Conservation (phyloP, 805 yeast species). For the Saccharomyces mikatae region DNA sequence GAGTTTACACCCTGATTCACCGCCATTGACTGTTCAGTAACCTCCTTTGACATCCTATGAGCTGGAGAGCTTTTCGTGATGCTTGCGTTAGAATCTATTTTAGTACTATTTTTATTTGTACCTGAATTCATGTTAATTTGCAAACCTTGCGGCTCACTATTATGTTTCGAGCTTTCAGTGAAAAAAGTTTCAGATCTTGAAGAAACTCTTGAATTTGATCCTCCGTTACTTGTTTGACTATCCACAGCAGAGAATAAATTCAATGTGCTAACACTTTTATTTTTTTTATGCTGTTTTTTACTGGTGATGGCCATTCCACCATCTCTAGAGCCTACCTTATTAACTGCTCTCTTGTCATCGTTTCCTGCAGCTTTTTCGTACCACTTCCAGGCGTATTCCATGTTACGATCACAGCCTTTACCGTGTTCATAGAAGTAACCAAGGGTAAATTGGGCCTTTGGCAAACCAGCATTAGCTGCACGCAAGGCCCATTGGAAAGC, state of each 20-base stretch:
- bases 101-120: background rate
- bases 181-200: background rate
- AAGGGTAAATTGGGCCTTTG: conserved; percentile 79
- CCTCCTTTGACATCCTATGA: background rate
- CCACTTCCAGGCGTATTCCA: conserved; percentile 61
- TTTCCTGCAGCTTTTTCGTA: conserved; percentile 62
- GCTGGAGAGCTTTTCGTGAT: background rate
- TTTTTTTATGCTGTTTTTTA: conserved; percentile 9
- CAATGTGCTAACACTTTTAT: conserved; percentile 17
- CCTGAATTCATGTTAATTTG: background rate
- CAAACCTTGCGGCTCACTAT: background rate
- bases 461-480: conserved; percentile 67
- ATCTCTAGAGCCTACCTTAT: conserved; percentile 22
- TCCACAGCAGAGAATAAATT: conserved; percentile 15
- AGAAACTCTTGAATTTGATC: background rate
- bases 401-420: conserved; percentile 65
- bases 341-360: conserved; percentile 44
- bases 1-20: background rate
- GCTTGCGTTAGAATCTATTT: background rate
- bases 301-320: background rate
- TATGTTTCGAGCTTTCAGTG: background rate
- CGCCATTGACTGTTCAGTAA: background rate
- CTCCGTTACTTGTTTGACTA: background rate
- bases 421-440: conserved; percentile 84
- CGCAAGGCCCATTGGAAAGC: conserved; percentile 92